Base-by-base conservation (phyloP, 805 yeast species). In the Schwanniomyces polymorphus region DNA sequence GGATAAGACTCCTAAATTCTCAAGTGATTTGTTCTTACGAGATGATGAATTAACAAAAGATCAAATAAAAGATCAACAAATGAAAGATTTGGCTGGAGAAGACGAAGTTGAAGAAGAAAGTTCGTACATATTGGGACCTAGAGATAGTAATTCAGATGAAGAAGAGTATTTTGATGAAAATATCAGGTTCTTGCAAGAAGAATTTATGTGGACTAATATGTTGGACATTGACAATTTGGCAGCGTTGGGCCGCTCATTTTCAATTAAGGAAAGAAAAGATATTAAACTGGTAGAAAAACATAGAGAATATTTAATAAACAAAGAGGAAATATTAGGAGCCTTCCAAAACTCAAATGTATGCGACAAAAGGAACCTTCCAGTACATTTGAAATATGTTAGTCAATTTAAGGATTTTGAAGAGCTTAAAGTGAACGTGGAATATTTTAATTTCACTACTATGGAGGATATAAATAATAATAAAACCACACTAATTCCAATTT, bases 31-130 rank as follows among this genome's bases (percentile, higher is more conserved):
- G 29, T 70, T 73, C 48, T 60, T 72, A 41, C 64, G 59, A 44
- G 78, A 73, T 54, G 78, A 72, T 45, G 78, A 73, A 46, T 61
- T 73, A 48, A 67, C 76, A 1, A 56, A 53, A 28, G 76, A 64
- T 28, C 77, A 72, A 49, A 73, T 72, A 43, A 63, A 59, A 29
- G 75, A 72, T 49, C 75, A 67, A 47, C 68, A 69, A 49, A 47
- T 58, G 16, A 66, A 61, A 38, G 76, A 72, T 42, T 47, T 49
- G 11, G 44, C 45, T 11, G 45, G 37, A 8, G 56, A 49, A 16
- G 46, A 52, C 39, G 46, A 41, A n/a, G 9, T 27, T 18, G 45
- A 33, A 7, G 56, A 49, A 16, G 47, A 52, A 38, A 44, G 40
- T 9, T 10, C 25, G 18, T 37, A n/a, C 21, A 33, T 27, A 11